Percentiles rank a stretch among this genome's conserved stretches.
Evolutionary conservation across 352 stramenopile species (phyloP).

Genomic region (Globisporangium mamillatum): DNA sequence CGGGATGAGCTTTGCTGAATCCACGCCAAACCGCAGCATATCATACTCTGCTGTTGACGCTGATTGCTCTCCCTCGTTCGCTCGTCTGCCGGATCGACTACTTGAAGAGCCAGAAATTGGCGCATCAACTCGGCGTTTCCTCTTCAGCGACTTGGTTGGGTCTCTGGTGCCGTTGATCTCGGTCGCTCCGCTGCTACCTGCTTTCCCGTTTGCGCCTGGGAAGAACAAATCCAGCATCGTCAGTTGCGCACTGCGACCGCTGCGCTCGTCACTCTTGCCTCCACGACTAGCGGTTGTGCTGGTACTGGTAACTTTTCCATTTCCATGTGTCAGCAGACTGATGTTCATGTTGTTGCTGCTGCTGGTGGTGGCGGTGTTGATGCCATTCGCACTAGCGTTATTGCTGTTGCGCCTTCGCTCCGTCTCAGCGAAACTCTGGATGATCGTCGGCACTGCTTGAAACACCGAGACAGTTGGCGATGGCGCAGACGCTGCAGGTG

Average conservation of each 20-base stretch:
- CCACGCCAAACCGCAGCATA: constrained; percentile 65
- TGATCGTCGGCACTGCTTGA: constrained; percentile 44
- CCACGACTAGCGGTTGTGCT: constrained; percentile 10
- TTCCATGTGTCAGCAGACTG: constrained; percentile 2
- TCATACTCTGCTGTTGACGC: constrained; percentile 31
- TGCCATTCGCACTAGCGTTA: background rate
- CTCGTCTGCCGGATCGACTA: constrained; percentile 5
- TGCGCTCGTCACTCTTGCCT: constrained; percentile 21
- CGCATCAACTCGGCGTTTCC: constrained; percentile 34
- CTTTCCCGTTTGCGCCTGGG: constrained; percentile 18
- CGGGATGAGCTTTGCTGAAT: constrained; percentile 71
- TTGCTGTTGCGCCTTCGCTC: constrained; percentile 24
- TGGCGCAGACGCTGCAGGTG: constrained; percentile 11
- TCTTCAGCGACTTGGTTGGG: constrained; percentile 36
- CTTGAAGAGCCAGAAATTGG: background rate
- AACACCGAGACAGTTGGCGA: constrained; percentile 40
- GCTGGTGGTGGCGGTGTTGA: background rate
- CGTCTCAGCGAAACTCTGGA: constrained; percentile 67
- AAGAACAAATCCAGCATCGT: constrained; percentile 71
- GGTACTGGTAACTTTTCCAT: background rate
- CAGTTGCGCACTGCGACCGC: constrained; percentile 15
- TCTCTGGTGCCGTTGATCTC: constrained; percentile 7
- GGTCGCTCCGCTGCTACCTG: background rate
- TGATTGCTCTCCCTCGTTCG: constrained; percentile 7
- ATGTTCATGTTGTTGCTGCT: constrained; percentile 6